Base-by-base conservation (phyloP, 2,329 filamentous ascomycete genomes). In the Neurospora crassa region DNA sequence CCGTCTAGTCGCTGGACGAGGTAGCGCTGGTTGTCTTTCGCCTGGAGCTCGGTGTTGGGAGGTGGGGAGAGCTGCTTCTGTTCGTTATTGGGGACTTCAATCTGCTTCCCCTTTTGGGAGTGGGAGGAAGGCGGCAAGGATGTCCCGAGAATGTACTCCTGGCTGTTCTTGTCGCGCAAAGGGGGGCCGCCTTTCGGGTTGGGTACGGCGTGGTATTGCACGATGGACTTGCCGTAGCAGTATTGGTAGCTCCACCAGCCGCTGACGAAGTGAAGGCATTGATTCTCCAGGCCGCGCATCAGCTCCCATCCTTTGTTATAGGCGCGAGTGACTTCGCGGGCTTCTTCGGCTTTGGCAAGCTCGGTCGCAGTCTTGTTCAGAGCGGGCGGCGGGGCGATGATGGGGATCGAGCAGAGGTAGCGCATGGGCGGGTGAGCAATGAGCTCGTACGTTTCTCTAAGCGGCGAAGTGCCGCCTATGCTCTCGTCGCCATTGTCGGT, bases 211-310 rank as follows among this genome's bases (percentile, higher is more conserved):
- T 97, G 94, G 81, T 96, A 97, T 81, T 97, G 94, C 77, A 92
- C 91, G 73, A 97, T 90, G 74, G 95, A 89, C 73, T 90, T 87
- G 78, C 92, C 92, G 82, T 97, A 96, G 84, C 94, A 97, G 80
- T 97, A 97, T 76, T 91, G 92, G 81, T 97, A 97, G 78, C 92
- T 96, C 94, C 94, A 97, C 94, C 94, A 97, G 0, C 94, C 94
- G 0, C 90, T 92, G 74, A 94, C 83, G 74, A 85, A 88, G 83
- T 95, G 97, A 74, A 97, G 87, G 80, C 94, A 97, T 69, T 87
- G 87, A 3, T 90, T 91, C 70, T 94, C 88, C 81, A 97, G 90
- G 37, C 90, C 89, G 74, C 88, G 87, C 69, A 97, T 84, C 29
- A 97, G 85, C 77, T 96, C 91, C 86, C 92, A 92, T 6, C 94